phyloP scores from a whole-genome alignment of 2,329 filamentous ascomycete genomes.

The Aaosphaeria pasadenensis region DNA sequence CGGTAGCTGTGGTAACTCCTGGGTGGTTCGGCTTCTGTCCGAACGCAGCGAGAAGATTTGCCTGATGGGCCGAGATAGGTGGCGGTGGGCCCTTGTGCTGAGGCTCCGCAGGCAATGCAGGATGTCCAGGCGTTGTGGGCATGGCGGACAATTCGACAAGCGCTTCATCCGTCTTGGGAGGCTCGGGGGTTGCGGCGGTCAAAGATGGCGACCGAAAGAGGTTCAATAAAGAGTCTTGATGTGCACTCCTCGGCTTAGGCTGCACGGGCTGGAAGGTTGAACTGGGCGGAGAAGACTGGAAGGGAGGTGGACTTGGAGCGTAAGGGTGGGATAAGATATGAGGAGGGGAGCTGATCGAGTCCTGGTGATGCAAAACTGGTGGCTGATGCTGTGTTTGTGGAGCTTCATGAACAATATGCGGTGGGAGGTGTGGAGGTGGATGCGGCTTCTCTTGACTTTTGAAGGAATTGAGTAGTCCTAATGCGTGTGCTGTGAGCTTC shows the following conservation, averaged over 20 bases:
- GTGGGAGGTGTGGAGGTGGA: conserved; percentile 7
- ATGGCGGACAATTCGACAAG: conserved; percentile 47
- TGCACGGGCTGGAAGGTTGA: conserved; percentile 24
- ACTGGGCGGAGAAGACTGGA: conserved; percentile 24
- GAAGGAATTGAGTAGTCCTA: conserved; percentile 59
- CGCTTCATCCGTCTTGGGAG: conserved; percentile 19
- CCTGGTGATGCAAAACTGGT: conserved; percentile 15
- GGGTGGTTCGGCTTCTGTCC: conserved; percentile 13
- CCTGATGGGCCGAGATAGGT: conserved; percentile 12
- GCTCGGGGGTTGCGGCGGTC: conserved; percentile 16
- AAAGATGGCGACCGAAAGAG: conserved; percentile 40
- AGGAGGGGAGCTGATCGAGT: conserved; percentile 22
- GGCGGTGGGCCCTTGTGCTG: conserved; percentile 15
- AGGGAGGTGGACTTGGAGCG: conserved; percentile 24
- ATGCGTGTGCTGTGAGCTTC: conserved; percentile 56
- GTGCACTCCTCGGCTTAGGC: conserved; percentile 37
- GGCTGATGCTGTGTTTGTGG: conserved; percentile 22
- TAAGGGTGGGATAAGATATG: conserved; percentile 10
- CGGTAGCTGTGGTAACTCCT: conserved; percentile 37
- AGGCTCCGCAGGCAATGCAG: background rate
- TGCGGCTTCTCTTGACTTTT: conserved; percentile 37
- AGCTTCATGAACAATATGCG: conserved; percentile 12
- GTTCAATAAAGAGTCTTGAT: conserved; percentile 46
- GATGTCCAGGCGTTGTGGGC: conserved; percentile 36
- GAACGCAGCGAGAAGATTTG: conserved; percentile 17